Evolutionary conservation across 495 filamentous ascomycete genomes (phyloP), one percentile per base, ranked within the genome.

Genomic region (Tuber borchii): DNA sequence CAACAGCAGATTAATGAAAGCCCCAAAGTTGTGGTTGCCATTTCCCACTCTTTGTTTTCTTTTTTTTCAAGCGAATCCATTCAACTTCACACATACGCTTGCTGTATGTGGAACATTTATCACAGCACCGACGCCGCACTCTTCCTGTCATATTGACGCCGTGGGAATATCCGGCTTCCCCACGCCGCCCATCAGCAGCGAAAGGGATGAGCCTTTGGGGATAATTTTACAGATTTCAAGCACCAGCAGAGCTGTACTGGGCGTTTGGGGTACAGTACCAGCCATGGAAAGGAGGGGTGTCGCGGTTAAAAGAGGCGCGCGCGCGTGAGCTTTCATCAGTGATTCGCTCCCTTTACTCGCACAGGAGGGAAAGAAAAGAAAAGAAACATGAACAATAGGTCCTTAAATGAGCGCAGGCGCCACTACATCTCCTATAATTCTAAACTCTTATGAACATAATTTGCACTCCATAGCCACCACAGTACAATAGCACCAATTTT

Each of bases 11-110:
- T 56, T 16, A 72, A 78, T 74, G 22, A 70, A 74, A 74, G 71
- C 77, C 56, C 56, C 75, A 79, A 70, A 78, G 75, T 43, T 73
- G 72, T 75, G 76, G 72, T 45, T 71, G n/a, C 65, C 39, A 68
- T 48, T 44, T 71, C 76, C 72, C 71, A 69, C 77, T 51, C 65
- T 72, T 78, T 56, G 5, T 6, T 42, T 42, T 42, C 40, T 72
- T 78, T 56, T 78, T 56, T 56, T 48, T 37, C 71, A 75, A 48
- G 75, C 44, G 70, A 69, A 42, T 71, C 39, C 71, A 44, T 78
- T 14, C 26, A 61, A 61, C 51, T 61, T 65, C 56, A 65, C 26
- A 65, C 56, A 34, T 5, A 19, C 56, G 56, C 56, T 31, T 34
- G 17, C 56, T 12, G 56, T 31, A 61, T 61, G 26, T 19, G 26